A percentile compares a stretch with the other conserved stretches of the same genome.
Conservation (phyloP, 352 stramenopile genomes). For the Pythium chondricola region DNA sequence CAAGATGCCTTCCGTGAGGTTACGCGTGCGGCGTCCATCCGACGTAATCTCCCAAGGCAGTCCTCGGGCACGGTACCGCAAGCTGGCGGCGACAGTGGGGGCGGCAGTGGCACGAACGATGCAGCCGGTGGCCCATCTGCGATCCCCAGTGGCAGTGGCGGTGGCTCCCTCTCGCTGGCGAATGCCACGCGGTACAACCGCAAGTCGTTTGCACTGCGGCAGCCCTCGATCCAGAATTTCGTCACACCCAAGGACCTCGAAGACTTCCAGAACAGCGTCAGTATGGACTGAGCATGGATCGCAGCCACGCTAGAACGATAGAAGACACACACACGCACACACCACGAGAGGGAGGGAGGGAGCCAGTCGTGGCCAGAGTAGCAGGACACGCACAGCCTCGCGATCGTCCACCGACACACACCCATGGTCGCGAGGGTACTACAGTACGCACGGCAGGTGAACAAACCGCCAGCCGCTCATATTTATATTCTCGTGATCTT, state of each 20-base stretch:
- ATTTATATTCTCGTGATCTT: background rate
- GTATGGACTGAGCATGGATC: slow-evolving; percentile 17
- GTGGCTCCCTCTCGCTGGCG: slow-evolving; percentile 1
- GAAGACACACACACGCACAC: too few species aligned
- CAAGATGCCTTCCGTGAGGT: slow-evolving; percentile 50
- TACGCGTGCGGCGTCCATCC: slow-evolving; percentile 18
- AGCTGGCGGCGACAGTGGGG: background rate
- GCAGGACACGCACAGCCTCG: background rate
- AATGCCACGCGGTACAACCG: slow-evolving; percentile 7
- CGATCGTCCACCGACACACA: too few species aligned
- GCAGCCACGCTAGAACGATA: too few species aligned
- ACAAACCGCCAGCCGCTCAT: background rate
- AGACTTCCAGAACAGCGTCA: slow-evolving; percentile 41
- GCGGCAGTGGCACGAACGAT: background rate
- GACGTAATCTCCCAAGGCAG: background rate
- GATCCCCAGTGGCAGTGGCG: background rate
- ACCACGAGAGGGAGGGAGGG: too few species aligned
- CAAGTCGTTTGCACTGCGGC: slow-evolving; percentile 8
- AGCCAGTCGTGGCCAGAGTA: too few species aligned
- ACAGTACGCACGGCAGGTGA: too few species aligned
- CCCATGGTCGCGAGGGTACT: too few species aligned
- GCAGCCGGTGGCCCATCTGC: background rate
- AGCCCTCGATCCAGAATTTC: slow-evolving; percentile 54
- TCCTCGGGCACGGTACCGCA: background rate
- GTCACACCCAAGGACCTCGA: slow-evolving; percentile 50